Conservation (phyloP, 2,329 filamentous ascomycete genomes). For the Ascosphaera pollenicola region DNA sequence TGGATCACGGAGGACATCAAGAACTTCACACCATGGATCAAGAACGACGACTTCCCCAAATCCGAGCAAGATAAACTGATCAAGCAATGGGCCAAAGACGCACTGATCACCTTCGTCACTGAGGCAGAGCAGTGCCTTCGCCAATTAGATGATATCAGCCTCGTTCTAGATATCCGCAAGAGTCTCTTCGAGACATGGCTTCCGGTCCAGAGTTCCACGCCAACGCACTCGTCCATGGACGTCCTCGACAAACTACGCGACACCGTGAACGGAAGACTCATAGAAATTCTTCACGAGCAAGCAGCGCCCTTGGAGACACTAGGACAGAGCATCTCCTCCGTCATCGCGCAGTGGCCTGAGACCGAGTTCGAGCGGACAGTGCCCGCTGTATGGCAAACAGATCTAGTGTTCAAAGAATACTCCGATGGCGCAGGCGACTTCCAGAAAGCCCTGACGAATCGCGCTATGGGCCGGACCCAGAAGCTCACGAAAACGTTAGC, state of each 20-base stretch:
- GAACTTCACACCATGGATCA: conserved; percentile 70
- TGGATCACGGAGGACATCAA: conserved; percentile 71
- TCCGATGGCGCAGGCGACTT: conserved; percentile 43
- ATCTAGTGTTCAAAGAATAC: conserved; percentile 42
- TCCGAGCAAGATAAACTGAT: conserved; percentile 38
- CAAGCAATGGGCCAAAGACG: conserved; percentile 39
- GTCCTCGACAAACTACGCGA: conserved; percentile 47
- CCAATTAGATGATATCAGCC: conserved; percentile 40
- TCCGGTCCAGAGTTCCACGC: conserved; percentile 39
- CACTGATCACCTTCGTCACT: conserved; percentile 35
- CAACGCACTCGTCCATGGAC: conserved; percentile 27
- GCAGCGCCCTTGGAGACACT: conserved; percentile 42
- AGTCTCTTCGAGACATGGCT: conserved; percentile 57
- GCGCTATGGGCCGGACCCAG: conserved; percentile 50
- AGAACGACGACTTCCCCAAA: conserved; percentile 52
- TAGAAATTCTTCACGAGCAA: conserved; percentile 39
- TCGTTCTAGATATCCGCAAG: conserved; percentile 46
- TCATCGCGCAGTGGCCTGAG: conserved; percentile 37
- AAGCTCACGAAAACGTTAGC: conserved; percentile 38
- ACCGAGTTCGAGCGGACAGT: conserved; percentile 23
- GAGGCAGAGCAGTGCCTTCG: conserved; percentile 39
- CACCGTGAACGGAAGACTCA: conserved; percentile 45
- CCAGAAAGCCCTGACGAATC: conserved; percentile 44
- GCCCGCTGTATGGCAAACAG: conserved; percentile 43
- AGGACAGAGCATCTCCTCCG: conserved; percentile 38